A percentile compares a stretch with the other conserved stretches of the same genome.
phyloP scores from a whole-genome alignment of 2,329 filamentous ascomycete genomes.

The Xylaria sp. region DNA sequence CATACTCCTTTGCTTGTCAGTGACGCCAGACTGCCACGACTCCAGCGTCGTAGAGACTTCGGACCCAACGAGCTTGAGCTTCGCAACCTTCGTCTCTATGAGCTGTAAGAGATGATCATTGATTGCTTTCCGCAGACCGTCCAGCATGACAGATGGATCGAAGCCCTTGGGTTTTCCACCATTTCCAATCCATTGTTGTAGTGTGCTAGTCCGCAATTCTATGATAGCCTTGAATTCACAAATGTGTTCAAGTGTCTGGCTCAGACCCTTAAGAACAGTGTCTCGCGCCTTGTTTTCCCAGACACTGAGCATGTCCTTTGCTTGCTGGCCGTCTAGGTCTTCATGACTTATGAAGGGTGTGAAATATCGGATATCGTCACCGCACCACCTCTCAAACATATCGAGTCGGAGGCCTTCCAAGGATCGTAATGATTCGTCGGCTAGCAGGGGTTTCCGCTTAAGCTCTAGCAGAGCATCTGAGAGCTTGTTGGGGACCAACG shows the following conservation, averaged over 20 bases:
- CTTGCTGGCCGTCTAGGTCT: slow-evolving; percentile 58
- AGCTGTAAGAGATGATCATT: slow-evolving; percentile 62
- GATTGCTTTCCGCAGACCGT: slow-evolving; percentile 62
- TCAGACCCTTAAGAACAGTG: slow-evolving; percentile 57
- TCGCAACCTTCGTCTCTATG: slow-evolving; percentile 57
- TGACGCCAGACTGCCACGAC: slow-evolving; percentile 52
- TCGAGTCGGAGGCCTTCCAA: slow-evolving; percentile 72
- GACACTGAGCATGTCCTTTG: slow-evolving; percentile 52
- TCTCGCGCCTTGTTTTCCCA: slow-evolving; percentile 61
- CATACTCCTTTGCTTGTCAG: slow-evolving; percentile 48
- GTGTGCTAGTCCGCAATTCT: slow-evolving; percentile 60
- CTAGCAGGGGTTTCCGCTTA: slow-evolving; percentile 65
- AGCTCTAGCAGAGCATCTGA: slow-evolving; percentile 63
- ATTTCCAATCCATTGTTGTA: slow-evolving; percentile 71
- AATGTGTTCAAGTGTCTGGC: slow-evolving; percentile 53
- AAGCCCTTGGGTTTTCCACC: slow-evolving; percentile 60
- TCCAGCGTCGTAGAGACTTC: slow-evolving; percentile 58
- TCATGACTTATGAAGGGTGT: slow-evolving; percentile 83
- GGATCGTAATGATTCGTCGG: slow-evolving; percentile 60
- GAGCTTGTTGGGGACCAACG: slow-evolving; percentile 66
- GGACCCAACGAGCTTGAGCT: slow-evolving; percentile 59
- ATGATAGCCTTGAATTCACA: slow-evolving; percentile 64
- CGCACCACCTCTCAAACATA: slow-evolving; percentile 71
- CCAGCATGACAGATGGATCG: slow-evolving; percentile 62
- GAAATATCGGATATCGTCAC: slow-evolving; percentile 76